Base-by-base conservation (phyloP, 2,329 filamentous ascomycete genomes). In the Fusarium caatingaense region DNA sequence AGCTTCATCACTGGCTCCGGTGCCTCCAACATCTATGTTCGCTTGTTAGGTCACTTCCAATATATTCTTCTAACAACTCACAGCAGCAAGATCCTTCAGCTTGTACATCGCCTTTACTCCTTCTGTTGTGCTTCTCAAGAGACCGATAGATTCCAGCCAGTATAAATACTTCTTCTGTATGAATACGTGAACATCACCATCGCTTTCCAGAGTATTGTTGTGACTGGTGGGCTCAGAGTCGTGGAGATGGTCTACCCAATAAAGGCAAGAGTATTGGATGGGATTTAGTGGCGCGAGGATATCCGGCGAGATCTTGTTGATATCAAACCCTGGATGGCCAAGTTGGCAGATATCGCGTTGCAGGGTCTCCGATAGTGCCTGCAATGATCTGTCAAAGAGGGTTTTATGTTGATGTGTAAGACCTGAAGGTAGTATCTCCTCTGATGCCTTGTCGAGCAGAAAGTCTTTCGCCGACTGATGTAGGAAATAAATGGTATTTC, bases 271-370 rank as follows among this genome's bases (percentile, higher is more conserved):
- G 13, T 47, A 47, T 5, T 8, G 6, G 5, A 47, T 7, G 0
- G 8, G 3, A 4, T 10, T 4, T 5, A 47, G 8, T 3, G 25
- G 45, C 9, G 11, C 1, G 2, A n/a, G 25, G 0, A 1, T 1
- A 13, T 13, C 3, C 0, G 12, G 11, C 3, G 2, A 2, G 4
- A 47, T 8, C 0, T 30, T 3, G 0, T 30, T 1, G 8, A 10
- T 6, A 1, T 13, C 3, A 1, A 20, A 1, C 3, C 23, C 25
- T 3, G 45, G 18, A 5, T 30, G 18, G 0, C 5, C 0, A 6
- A 47, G 20, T 13, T 20, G 4, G 6, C 20, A 30, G 3, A 47
- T 28, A 1, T 47, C 25, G 3, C 25, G 45, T 20, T 15, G 16
- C 2, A 47, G 13, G 8, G 8, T 15, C 8, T 25, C 4, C 0